These are phyloP conservation scores for Penicillium arizonense DNA, from an alignment of 495 filamentous ascomycete genomes.

Conservation along the genomic window DNA sequence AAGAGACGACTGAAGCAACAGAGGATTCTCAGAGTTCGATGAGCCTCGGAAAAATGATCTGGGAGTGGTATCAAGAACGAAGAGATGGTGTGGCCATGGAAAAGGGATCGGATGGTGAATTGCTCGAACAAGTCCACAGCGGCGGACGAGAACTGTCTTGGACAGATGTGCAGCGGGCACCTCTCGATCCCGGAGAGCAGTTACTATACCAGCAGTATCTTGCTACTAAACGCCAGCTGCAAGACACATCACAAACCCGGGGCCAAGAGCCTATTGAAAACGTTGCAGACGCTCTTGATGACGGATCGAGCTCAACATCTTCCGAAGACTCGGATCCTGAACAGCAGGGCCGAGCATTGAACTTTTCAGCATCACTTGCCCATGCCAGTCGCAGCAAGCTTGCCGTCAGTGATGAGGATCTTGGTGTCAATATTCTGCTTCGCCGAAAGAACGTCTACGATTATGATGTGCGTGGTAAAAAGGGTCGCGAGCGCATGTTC, in stretches of 20 bases:
- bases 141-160: slow-evolving; percentile 62
- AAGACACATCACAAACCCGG: slow-evolving; percentile 68
- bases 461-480: slow-evolving; percentile 89
- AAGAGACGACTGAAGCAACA: slow-evolving; percentile 27
- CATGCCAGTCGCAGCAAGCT: slow-evolving; percentile 80
- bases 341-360: slow-evolving; percentile 88
- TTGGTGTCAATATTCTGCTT: slow-evolving; percentile 89
- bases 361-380: slow-evolving; percentile 77
- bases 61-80: slow-evolving; percentile 72
- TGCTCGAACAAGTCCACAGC: slow-evolving; percentile 62
- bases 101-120: slow-evolving; percentile 54
- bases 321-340: slow-evolving; percentile 88
- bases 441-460: slow-evolving; percentile 85
- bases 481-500: slow-evolving; percentile 90
- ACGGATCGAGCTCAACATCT: slow-evolving; percentile 75
- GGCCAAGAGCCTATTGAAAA: slow-evolving; percentile 63
- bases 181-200: slow-evolving; percentile 72
- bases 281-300: slow-evolving; percentile 77
- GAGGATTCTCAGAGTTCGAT: slow-evolving; percentile 29
- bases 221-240: slow-evolving; percentile 75
- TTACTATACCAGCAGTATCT: slow-evolving; percentile 86
- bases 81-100: slow-evolving; percentile 62
- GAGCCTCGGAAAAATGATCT: slow-evolving; percentile 59
- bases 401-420: slow-evolving; percentile 76
- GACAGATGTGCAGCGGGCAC: slow-evolving; percentile 55